Percentiles rank a stretch among this genome's conserved stretches.
These are phyloP conservation scores for Rhizodiscina lignyota DNA, from an alignment of 495 filamentous ascomycete species.

Conservation along the genomic window DNA sequence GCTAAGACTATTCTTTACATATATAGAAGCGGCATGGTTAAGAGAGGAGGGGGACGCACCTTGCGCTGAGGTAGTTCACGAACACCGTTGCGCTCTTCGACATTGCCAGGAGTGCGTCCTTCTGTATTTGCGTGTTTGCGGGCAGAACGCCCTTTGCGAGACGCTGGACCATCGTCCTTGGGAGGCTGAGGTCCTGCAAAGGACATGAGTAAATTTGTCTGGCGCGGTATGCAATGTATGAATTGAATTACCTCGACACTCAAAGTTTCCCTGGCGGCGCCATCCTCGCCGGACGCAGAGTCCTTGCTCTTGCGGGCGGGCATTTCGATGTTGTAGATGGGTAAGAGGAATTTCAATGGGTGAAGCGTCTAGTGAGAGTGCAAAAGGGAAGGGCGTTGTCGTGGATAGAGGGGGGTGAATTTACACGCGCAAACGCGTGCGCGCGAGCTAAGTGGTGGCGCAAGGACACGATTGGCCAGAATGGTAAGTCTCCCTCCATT, in stretches of 20 bases:
- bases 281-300: constrained; percentile 10
- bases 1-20: background rate
- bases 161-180: constrained; percentile 82
- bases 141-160: constrained; percentile 96
- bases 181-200: constrained; percentile 73
- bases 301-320: constrained; percentile 22
- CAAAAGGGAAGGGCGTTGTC: no score
- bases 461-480: no score
- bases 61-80: constrained; percentile 69
- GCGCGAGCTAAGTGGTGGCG: no score
- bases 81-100: constrained; percentile 91
- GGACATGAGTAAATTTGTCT: background rate
- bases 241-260: constrained; percentile 18
- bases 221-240: background rate
- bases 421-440: no score
- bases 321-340: no score
- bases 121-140: constrained; percentile 84
- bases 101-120: constrained; percentile 79
- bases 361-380: no score
- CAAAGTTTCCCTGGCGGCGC: constrained; percentile 15
- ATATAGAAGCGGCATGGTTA: background rate
- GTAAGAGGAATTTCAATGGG: no score
- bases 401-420: no score
- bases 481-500: no score
- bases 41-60: constrained; percentile 36